Percentiles rank a stretch among this genome's conserved stretches.
phyloP scores from a whole-genome alignment of 2,329 filamentous ascomycete genomes.

The Apiospora arundinis region DNA sequence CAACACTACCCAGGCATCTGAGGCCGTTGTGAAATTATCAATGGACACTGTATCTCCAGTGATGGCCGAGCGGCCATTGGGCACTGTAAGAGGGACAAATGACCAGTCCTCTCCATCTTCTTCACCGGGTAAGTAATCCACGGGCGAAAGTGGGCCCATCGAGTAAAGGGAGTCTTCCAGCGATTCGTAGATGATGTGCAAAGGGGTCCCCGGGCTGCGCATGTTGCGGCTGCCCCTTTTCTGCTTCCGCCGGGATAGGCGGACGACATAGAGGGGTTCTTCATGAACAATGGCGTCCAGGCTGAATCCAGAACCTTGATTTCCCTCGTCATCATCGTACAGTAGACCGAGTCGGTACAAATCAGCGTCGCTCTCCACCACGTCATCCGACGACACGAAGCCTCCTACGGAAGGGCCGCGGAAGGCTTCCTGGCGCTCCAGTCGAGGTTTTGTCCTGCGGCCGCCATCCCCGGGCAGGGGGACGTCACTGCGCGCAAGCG shows the following conservation, averaged over 20 bases:
- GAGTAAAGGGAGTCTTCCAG: conserved; percentile 6
- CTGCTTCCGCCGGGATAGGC: conserved; percentile 31
- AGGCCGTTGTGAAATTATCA: background rate
- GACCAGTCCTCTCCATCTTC: conserved; percentile 3
- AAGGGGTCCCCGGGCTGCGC: background rate
- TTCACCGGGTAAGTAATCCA: background rate
- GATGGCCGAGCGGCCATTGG: background rate
- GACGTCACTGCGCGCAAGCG: conserved; percentile 27
- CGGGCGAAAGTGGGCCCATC: background rate
- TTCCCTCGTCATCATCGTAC: conserved; percentile 30
- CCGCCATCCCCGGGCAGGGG: conserved; percentile 28
- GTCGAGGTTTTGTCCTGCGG: conserved; percentile 29
- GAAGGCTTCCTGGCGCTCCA: conserved; percentile 38
- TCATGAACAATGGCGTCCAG: conserved; percentile 33
- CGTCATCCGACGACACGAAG: conserved; percentile 28
- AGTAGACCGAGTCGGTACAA: conserved; percentile 35
- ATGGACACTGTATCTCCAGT: background rate
- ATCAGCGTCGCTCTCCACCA: conserved; percentile 32
- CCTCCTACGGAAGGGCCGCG: conserved; percentile 25
- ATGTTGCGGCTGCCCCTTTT: background rate
- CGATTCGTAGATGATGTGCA: background rate
- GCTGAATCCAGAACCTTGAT: conserved; percentile 29
- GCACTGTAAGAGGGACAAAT: background rate
- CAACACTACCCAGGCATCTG: background rate
- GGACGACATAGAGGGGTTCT: conserved; percentile 34